Evolutionary conservation across 1,139 yeast genomes (phyloP), one percentile per base, ranked within the genome.

Genomic region (Yamadazyma aaseri): DNA sequence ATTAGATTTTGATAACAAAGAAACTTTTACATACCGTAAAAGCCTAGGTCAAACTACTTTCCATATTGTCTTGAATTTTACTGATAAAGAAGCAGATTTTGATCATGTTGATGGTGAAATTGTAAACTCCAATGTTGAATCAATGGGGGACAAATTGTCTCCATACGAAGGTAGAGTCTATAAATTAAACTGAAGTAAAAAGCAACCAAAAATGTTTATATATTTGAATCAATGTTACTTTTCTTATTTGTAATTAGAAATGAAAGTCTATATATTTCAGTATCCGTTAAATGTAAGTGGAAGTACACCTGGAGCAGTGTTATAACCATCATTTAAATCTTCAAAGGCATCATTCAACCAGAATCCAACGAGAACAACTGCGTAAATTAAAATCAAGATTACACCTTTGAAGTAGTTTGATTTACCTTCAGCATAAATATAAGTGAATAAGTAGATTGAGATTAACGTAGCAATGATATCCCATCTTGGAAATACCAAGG

Each of bases 381-480:
- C 53, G 55, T 92, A 92, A 20, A 87, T 73, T 50, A 94, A 72
- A 12, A 90, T 79, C 53, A 94, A 67, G 45, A 94, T 87, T 12
- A 92, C 83, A 1, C 99, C 98, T 58, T 92, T 92, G 70, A 92
- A 92, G 56, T 92, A 92, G 55, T 94, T 92, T 23, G 95, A 84
- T 54, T 90, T 90, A 2, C 98, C 99, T 55, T 92, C 98, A 0
- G 97, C 96, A 56, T 94, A 94, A 40, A 92, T 79, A 58, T 94
- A 92, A 0, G 96, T 86, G 66, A 89, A 90, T 56, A 92, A 66
- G 46, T 89, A 86, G 38, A 90, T 94, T 34, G 96, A 84, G 28
- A 86, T 77, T 42, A 90, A 73, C 6, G 89, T 80, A 10, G 95
- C 95, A 48, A 90, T 76, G 35, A 90, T 75, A 56, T 94, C 98